Evolutionary conservation across 345 rosid species (phyloP), one percentile per base, ranked within the genome.

Genomic region (Lumnitzera racemosa): DNA sequence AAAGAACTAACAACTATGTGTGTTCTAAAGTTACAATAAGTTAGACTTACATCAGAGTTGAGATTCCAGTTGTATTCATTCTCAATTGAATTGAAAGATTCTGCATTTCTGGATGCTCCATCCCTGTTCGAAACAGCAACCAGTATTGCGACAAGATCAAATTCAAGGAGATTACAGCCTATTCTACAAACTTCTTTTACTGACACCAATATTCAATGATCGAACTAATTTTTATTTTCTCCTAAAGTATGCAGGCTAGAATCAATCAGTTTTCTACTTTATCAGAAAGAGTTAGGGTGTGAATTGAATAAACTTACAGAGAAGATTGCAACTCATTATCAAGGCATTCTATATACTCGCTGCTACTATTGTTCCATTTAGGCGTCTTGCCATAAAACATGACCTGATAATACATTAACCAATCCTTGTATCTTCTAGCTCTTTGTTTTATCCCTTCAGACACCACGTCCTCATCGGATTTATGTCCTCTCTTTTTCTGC

Each of bases 401-500:
- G 62, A 91, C 86, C 63, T 76, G 89, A 60, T 75, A 78, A 67
- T 89, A 89, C 76, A 89, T 86, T 63, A 85, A 66, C 86, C 83
- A 83, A 60, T 85, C 82, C 29, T 87, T 90, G 73, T 74, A 82
- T 67, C 69, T 79, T 48, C 72, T 79, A 13, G 90, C 83, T 57
- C 68, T 71, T 62, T 75, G 78, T 69, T 77, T 78, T 24, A 81
- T 72, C 46, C 59, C 68, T 55, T 78, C 81, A 17, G 58, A 59
- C 4, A 41, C 65, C 56, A 67, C 59, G 6, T 52, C 59, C 36
- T 51, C 48, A 1, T 71, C 58, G 1, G 17, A 23, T 24, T 48
- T 11, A 9, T 24, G 27, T 53, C 48, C 56, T 17, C 67, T 31
- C 15, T 31, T n/a, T 20, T 49, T 53, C 51, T 64, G n/a, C 58